Evolutionary conservation across 352 stramenopile species (phyloP).

Genomic region (Pelagophyceae sp.): DNA sequence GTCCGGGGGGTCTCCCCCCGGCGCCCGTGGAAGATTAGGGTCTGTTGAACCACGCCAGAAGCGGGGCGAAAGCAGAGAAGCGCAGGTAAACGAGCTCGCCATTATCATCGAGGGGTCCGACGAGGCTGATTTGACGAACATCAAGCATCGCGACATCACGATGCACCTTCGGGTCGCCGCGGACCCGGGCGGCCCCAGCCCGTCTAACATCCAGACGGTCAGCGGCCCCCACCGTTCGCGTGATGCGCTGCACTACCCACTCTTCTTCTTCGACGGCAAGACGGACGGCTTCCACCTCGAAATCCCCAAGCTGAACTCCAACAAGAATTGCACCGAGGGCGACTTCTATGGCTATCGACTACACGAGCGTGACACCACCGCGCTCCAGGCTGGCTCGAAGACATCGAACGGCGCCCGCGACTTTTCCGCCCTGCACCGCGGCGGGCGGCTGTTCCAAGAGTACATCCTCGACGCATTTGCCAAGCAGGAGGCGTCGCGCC

Average conservation of each 20-base stretch:
- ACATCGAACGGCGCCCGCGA: no score
- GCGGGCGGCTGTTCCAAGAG: constrained; percentile 26
- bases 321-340: background rate
- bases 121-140: background rate
- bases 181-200: no score
- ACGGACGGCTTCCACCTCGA: background rate
- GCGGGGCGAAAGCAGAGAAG: no score
- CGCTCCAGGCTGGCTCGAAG: no score
- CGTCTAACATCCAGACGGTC: no score
- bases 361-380: no score
- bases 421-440: no score
- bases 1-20: no score
- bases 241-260: background rate
- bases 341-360: constrained; percentile 3
- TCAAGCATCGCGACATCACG: background rate
- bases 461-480: constrained; percentile 27
- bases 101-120: background rate
- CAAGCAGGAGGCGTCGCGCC: constrained; percentile 27
- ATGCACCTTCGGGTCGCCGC: no score
- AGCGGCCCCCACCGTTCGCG: no score
- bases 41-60: no score
- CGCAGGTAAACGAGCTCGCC: background rate
- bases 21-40: no score
- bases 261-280: background rate
- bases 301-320: background rate